Evolutionary conservation across 2,329 filamentous ascomycete genomes (phyloP), one percentile per base, ranked within the genome.

Genomic region (Aspergillus japonicus): DNA sequence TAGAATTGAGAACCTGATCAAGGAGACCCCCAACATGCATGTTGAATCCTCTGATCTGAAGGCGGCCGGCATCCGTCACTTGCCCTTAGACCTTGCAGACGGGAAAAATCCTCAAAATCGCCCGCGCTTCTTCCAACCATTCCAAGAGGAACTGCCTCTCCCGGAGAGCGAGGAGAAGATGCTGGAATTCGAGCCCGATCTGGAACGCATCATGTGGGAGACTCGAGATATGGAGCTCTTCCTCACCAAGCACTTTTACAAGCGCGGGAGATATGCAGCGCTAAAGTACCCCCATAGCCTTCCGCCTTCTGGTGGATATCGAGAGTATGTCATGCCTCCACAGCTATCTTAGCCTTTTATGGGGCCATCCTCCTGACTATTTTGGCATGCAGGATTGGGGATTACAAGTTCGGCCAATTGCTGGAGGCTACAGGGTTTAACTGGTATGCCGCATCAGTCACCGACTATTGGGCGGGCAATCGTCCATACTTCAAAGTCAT

Each of bases 401-500:
- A 58, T 12, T 53, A 53, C 39, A 58, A 49, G 16, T 53, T 58
- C 14, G 56, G 56, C 4, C 49, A 53, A 26, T 19, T 58, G 12
- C 21, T 53, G 42, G 56, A 58, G 6, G 35, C 24, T 39, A 26
- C 23, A n/a, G 19, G 10, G 3, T 58, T 58, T 21, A 49, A 47
- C 50, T 50, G 35, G 47, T 29, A 55, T 51, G 52, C 47, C 26
- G 44, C 42, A 14, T 50, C 50, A 16, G 50, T 57, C 2, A 56
- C 54, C 33, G 47, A 58, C 50, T 54, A 48, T n/a, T 16, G 7
- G 4, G 26, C 19, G 5, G 21, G 39, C 11, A 48, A 56, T 8
- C 4, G 12, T 14, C 50, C 53, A 33, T 50, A 60, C 33, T 24
- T 60, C 4, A 60, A 60, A 47, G 49, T 35, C 4, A 57, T 60